Base-by-base conservation (phyloP, 1,139 yeast species). In the Kurtzmaniella quercitrusa region DNA sequence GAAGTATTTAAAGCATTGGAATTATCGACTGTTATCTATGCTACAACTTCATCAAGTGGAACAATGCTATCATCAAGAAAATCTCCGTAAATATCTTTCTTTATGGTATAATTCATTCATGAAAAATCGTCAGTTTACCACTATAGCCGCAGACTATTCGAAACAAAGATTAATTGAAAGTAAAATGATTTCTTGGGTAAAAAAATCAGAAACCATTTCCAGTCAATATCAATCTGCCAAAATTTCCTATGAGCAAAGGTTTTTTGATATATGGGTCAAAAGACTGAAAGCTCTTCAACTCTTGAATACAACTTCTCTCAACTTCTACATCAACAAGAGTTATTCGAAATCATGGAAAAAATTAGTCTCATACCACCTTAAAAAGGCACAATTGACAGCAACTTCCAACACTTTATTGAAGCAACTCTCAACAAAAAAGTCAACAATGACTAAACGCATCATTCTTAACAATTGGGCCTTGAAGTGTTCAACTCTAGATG, bases 1-100 rank as follows among this genome's bases (percentile, higher is more conserved):
- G 11, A 19, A 25, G 1, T 41, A 46, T 3, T 21, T 59, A 2
- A 47, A 48, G 6, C 38, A 42, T 4, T 62, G 67, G 67, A 58
- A 57, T 34, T 27, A 34, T 11, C 21, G 41, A 34, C 46, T 50
- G 3, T 42, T 52, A 3, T 34, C 38, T 11, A 40, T 49, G 12
- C 44, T 51, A 15, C 52, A 53, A 34, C 46, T 51, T 15, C 49
- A 50, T 8, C 42, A 46, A 38, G 41, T 38, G 25, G 38, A 29
- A 16, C 25, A 18, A 27, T 10, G 16, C 4, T 19, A 34, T n/a
- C 5, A 27, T 4, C 16, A 12, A 3, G 31, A 29, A 8, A 17
- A 16, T 7, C 18, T 39, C 8, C 25, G 19, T 5, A 27, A 39
- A 19, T 17, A n/a, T 10, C 17, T 39, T 3, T 11, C 41, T 10